Base-by-base conservation (phyloP, 495 filamentous ascomycete genomes). In the Aspergillus olivimuriae region DNA sequence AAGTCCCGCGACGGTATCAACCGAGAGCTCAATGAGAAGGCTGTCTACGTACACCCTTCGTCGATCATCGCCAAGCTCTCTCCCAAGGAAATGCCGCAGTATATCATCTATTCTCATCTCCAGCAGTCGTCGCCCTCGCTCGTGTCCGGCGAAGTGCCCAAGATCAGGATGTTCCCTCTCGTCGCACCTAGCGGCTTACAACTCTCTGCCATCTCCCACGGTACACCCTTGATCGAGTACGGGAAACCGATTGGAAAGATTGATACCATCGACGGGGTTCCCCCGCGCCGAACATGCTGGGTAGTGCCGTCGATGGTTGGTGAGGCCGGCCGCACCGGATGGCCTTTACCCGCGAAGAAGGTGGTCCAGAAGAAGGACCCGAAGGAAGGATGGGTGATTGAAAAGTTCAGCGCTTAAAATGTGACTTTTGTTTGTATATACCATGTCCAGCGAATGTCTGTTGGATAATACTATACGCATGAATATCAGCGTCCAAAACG, bases 181-280 rank as follows among this genome's bases (percentile, higher is more conserved):
- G 90, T 88, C 4, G 74, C 84, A 20, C 70, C 94, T 4, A 85
- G 79, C 16, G 83, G 77, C 5, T 69, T 73, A 8, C 85, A 90
- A 57, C 74, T 99, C n/a, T 77, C 87, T 10, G 77, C 77, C 8
- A 66, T 97, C 36, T 86, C 89, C 4, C 82, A 86, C 57, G 86
- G 86, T 8, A 96, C 92, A 11, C 88, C 91, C 44, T 69, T 97
- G 43, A 59, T 97, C 18, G 75, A 75, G 30, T 90, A 90, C 48
- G 84, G 87, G 0, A 98, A 97, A 71, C 94, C 92, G 2, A 79
- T 96, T 53, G 80, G 78, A 28, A 94, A 91, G 69, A 81, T 85
- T 51, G 77, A 81, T 42, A 60, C 67, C 30, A 53, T 81, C 15
- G 79, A 78, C 17, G 73, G 73, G 0, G 74, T 68, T 14, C 68